phyloP scores from a whole-genome alignment of 768 basidiomycete genomes.

The Pleurotus djamor region DNA sequence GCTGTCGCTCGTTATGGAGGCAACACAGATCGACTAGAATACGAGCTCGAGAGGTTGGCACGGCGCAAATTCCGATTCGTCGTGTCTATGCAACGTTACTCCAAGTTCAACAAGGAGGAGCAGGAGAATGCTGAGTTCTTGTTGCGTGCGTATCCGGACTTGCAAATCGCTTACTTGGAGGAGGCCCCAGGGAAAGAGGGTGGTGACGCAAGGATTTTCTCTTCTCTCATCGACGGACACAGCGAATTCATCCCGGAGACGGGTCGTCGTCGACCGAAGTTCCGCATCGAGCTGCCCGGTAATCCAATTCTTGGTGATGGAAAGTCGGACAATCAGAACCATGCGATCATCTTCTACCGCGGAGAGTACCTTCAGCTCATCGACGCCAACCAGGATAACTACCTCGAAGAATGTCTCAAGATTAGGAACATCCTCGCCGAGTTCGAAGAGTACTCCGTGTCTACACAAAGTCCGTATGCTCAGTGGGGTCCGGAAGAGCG shows the following conservation, averaged over 20 bases:
- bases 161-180: conserved; percentile 98
- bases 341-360: conserved; percentile 98
- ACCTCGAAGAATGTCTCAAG: conserved; percentile 99
- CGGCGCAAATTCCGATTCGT: conserved; percentile 99
- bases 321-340: conserved; percentile 99
- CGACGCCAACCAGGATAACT: conserved; percentile 99
- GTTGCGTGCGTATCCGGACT: conserved; percentile 94
- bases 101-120: conserved; percentile 99
- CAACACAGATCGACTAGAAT: conserved; percentile 95
- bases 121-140: conserved; percentile 99
- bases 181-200: conserved; percentile 93
- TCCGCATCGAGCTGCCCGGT: conserved; percentile 96
- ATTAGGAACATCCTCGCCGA: conserved; percentile 96
- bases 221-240: conserved; percentile 95
- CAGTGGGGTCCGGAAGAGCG: conserved; percentile 84
- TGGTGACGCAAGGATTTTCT: conserved; percentile 93
- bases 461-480: conserved; percentile 88
- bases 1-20: conserved; percentile 98
- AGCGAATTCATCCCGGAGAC: conserved; percentile 92
- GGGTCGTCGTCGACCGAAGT: conserved; percentile 90
- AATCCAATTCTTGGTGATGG: conserved; percentile 99
- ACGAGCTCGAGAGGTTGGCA: conserved; percentile 96
- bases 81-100: conserved; percentile 99
- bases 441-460: conserved; percentile 90
- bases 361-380: conserved; percentile 99